Evolutionary conservation across 495 filamentous ascomycete species (phyloP), one percentile per base, ranked within the genome.

Genomic region (Tirmania nivea): DNA sequence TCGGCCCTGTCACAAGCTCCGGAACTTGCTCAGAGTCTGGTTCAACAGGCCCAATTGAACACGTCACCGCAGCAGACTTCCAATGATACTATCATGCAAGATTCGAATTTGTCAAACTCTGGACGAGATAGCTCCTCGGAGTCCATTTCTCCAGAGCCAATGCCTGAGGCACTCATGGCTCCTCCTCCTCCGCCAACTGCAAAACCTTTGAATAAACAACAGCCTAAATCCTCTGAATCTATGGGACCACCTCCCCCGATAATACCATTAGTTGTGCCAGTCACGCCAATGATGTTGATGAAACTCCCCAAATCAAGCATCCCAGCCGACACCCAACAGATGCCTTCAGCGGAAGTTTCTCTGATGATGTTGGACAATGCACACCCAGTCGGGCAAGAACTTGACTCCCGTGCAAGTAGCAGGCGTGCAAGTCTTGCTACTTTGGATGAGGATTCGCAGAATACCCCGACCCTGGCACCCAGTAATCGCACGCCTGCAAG

Each of bases 261-360:
- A 9, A 35, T 21, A n/a, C 21, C 52, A 17, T 52, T 17, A 10
- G 35, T 35, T 34, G 16, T 56, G 9, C 80, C 86, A 14, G 84
- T 82, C 17, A 90, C 86, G 2, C 86, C 86, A 0, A 84, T 85
- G 14, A 86, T 84, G n/a, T 65, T 93, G 55, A 89, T 93, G 79
- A 81, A 77, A 51, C 73, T 80, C 21, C 68, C 60, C 19, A 73
- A 76, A 58, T 60, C 39, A 59, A 69, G 49, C 60, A 65, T 48
- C 56, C 67, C 51, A 59, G 63, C 56, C 42, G 62, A 64, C n/a
- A 25, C 48, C 14, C 11, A 12, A 14, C 48, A 45, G 17, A 45
- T 45, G 39, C 39, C 39, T 19, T 45, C 39, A 14, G 39, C 39
- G 39, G 39, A 45, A 45, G 39, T 4, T 14, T 45, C 39, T 19